A percentile compares a stretch with the other conserved stretches of the same genome.
phyloP scores from a whole-genome alignment of 306 rosid genomes.

The Lathyrus oleraceus region DNA sequence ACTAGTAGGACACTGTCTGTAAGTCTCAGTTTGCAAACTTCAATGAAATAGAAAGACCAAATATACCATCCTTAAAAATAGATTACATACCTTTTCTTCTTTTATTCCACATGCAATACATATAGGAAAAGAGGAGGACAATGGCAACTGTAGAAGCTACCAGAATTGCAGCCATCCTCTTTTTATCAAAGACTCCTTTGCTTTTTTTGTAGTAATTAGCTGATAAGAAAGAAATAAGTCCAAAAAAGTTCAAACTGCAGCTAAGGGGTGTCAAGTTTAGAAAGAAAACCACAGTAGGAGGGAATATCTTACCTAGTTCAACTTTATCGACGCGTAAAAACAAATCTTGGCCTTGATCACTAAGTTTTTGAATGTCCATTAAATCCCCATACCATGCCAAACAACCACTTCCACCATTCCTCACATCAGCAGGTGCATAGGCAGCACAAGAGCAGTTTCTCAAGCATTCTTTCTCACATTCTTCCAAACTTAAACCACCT shows the following conservation, averaged over 20 bases:
- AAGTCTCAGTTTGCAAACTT: neutral
- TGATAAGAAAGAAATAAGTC: conserved; percentile 26
- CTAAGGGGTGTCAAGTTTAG: neutral
- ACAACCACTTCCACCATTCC: conserved; percentile 57
- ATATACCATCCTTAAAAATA: neutral
- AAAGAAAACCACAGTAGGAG: neutral
- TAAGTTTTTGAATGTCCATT: conserved; percentile 25
- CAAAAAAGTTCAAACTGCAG: neutral
- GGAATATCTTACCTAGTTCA: conserved; percentile 38
- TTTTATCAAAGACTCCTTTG: neutral
- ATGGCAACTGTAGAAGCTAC: neutral
- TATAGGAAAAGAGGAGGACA: conserved; percentile 9
- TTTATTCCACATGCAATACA: conserved; percentile 6
- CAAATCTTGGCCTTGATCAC: conserved; percentile 55
- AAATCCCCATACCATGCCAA: conserved; percentile 53
- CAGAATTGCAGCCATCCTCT: conserved; percentile 10
- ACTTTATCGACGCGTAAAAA: conserved; percentile 53
- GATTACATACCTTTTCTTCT: conserved; percentile 20
- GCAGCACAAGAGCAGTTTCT: conserved; percentile 62
- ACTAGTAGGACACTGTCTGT: neutral
- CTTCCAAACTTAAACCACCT: conserved; percentile 34
- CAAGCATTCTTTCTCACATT: conserved; percentile 49
- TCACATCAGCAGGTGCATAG: conserved; percentile 52
- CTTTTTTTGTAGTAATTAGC: conserved; percentile 24
- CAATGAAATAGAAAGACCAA: conserved; percentile 6